phyloP scores from a whole-genome alignment of 1,284 basidiomycete genomes.

The Leccinum pachyderme region DNA sequence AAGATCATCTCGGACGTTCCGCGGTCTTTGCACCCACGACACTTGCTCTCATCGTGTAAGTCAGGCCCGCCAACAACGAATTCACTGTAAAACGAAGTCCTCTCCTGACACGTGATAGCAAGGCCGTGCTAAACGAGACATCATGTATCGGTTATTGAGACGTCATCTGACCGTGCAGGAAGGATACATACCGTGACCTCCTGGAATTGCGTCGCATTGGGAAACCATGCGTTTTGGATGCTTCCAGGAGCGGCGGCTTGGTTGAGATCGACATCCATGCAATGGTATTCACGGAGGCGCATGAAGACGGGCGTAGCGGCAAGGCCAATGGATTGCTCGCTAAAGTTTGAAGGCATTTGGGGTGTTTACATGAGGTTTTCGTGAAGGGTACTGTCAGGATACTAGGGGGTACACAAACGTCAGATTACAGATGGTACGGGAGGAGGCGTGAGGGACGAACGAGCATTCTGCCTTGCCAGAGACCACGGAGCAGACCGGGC shows the following conservation, averaged over 20 bases:
- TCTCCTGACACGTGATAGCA: slow-evolving; percentile 23
- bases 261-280: slow-evolving; percentile 39
- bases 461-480: slow-evolving; percentile 60
- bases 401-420: slow-evolving; percentile 17
- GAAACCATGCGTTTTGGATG: slow-evolving; percentile 57
- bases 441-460: slow-evolving; percentile 31
- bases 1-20: slow-evolving; percentile 31
- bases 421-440: slow-evolving; percentile 8
- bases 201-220: slow-evolving; percentile 22
- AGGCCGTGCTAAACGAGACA: slow-evolving; percentile 23
- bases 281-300: slow-evolving; percentile 55
- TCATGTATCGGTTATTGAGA: not conserved
- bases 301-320: slow-evolving; percentile 50
- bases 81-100: slow-evolving; percentile 35
- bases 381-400: slow-evolving; percentile 36
- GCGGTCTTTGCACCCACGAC: slow-evolving; percentile 35
- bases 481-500: slow-evolving; percentile 49
- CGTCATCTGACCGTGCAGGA: not conserved
- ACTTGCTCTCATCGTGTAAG: slow-evolving; percentile 44
- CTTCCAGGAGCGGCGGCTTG: slow-evolving; percentile 40
- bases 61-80: slow-evolving; percentile 36
- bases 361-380: slow-evolving; percentile 33
- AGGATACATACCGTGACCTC: slow-evolving; percentile 32
- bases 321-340: slow-evolving; percentile 36
- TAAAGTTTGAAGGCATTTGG: slow-evolving; percentile 35